phyloP scores from a whole-genome alignment of 169 alveolate genomes.

The Eimeria praecox region DNA sequence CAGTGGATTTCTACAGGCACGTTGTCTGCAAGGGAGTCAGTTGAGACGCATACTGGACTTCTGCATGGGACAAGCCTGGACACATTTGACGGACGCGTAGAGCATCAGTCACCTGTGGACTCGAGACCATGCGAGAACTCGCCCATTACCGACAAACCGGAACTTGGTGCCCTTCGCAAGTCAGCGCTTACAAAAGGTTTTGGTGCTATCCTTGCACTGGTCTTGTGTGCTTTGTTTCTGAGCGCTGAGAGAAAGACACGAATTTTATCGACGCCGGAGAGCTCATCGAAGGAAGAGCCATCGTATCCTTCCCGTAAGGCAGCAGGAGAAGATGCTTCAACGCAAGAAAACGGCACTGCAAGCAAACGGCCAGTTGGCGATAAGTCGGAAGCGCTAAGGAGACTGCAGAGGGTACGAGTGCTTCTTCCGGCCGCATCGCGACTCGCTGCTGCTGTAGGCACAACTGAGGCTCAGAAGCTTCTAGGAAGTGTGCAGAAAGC shows the following conservation, averaged over 20 bases:
- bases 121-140: background rate
- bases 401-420: background rate
- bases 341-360: background rate
- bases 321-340: background rate
- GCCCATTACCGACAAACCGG: background rate
- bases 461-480: background rate
- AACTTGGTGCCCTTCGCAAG: background rate
- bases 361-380: background rate
- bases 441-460: conserved; percentile 31
- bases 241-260: background rate
- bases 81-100: background rate
- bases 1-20: background rate
- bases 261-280: background rate
- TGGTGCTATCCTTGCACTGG: background rate
- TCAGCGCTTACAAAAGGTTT: background rate
- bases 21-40: background rate
- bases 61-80: background rate
- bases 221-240: background rate
- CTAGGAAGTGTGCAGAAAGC: background rate
- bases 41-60: background rate
- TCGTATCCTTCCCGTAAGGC: background rate
- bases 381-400: background rate
- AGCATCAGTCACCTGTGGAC: background rate
- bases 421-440: conserved; percentile 34
- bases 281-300: background rate